These are phyloP conservation scores for Penicillium sp. DNA, from an alignment of 2,329 filamentous ascomycete species.

Conservation along the genomic window DNA sequence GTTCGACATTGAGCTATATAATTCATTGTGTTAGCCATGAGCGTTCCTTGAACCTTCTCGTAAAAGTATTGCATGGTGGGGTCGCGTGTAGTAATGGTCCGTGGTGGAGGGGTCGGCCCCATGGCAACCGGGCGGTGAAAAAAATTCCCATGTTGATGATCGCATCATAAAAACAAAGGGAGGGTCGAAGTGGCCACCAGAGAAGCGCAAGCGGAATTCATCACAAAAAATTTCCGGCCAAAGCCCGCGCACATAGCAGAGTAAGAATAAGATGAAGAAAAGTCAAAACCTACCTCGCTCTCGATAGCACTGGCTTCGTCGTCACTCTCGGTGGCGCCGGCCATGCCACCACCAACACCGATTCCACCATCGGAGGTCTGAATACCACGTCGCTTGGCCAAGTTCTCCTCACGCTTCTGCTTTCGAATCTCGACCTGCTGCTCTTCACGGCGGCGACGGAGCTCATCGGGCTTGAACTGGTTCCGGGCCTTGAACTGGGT, in stretches of 20 bases:
- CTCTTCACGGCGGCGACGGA: conserved; percentile 96
- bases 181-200: neutral
- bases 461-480: conserved; percentile 98
- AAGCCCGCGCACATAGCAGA: neutral
- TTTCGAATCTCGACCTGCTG: conserved; percentile 99
- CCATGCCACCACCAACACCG: conserved; percentile 61
- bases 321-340: conserved; percentile 91
- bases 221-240: neutral
- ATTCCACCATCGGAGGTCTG: conserved; percentile 67
- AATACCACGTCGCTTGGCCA: conserved; percentile 96
- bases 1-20: conserved; percentile 85
- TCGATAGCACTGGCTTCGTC: conserved; percentile 95
- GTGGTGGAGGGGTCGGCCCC: conserved; percentile 25
- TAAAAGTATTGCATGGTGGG: conserved; percentile 14
- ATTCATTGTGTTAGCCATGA: conserved; percentile 22
- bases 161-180: conserved; percentile 30
- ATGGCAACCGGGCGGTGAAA: conserved; percentile 38
- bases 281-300: conserved; percentile 72
- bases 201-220: neutral
- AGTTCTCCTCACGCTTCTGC: conserved; percentile 97
- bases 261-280: conserved; percentile 14
- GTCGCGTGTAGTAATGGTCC: conserved; percentile 13
- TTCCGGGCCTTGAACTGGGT: conserved; percentile 99
- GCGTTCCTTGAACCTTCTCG: neutral
- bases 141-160: conserved; percentile 31